phyloP scores from a whole-genome alignment of 768 basidiomycete genomes.

The Hypholoma sublateritium region DNA sequence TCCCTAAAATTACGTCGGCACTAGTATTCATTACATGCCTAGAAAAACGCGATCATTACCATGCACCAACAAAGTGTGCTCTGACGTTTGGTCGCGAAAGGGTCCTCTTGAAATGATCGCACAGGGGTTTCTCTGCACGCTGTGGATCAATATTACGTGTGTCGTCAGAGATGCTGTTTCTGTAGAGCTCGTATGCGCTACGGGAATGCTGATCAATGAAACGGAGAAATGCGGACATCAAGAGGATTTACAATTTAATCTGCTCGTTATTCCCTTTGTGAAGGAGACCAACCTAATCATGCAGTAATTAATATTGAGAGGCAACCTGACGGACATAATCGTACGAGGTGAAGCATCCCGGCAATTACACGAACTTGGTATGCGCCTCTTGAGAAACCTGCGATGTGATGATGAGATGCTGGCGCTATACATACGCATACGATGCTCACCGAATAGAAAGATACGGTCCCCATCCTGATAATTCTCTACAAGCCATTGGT shows the following conservation, averaged over 20 bases:
- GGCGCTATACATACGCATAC: no score
- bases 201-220: neutral
- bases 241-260: neutral
- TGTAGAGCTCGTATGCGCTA: neutral
- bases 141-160: neutral
- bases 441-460: conserved; percentile 10
- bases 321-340: neutral
- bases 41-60: neutral
- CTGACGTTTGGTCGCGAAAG: neutral
- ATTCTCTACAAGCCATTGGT: conserved; percentile 13
- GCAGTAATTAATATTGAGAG: neutral
- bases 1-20: neutral
- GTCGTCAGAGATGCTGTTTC: neutral
- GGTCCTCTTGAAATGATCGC: neutral
- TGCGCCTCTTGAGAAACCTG: neutral
- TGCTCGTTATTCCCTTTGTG: neutral
- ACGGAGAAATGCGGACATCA: neutral
- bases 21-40: neutral
- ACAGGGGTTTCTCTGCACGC: neutral
- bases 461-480: conserved; percentile 10
- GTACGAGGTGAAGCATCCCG: neutral
- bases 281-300: neutral
- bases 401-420: no score
- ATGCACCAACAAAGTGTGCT: neutral
- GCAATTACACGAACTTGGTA: neutral